Conservation (phyloP, 768 basidiomycete species). For the Pleurotus sapidus region DNA sequence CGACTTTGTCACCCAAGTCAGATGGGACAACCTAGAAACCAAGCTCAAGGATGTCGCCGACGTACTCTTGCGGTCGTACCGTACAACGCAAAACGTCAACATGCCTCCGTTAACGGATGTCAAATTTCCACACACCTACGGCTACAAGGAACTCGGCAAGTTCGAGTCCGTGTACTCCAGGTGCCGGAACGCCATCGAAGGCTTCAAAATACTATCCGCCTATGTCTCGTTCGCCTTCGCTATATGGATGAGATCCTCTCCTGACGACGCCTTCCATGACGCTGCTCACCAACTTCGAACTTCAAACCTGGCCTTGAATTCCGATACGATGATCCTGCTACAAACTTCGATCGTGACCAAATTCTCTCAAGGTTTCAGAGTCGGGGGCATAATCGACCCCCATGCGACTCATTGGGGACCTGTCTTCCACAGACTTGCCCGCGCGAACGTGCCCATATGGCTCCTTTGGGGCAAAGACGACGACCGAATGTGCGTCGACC, state of each 20-base stretch:
- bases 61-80: neutral
- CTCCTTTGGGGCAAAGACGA: neutral
- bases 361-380: neutral
- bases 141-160: neutral
- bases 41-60: neutral
- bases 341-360: neutral
- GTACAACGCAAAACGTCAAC: neutral
- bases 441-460: neutral
- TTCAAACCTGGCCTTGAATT: neutral
- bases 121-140: neutral
- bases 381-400: neutral
- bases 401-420: neutral
- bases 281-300: neutral
- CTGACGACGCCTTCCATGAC: neutral
- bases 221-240: neutral
- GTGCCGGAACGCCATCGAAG: neutral
- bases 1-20: neutral
- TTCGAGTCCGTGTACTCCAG: neutral
- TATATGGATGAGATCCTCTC: neutral
- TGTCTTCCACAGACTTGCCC: neutral
- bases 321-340: neutral
- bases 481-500: neutral
- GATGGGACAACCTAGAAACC: neutral
- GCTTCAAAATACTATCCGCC: neutral
- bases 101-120: neutral